Conservation (phyloP, 163 green algal genomes). For the Picocystis sp. region DNA sequence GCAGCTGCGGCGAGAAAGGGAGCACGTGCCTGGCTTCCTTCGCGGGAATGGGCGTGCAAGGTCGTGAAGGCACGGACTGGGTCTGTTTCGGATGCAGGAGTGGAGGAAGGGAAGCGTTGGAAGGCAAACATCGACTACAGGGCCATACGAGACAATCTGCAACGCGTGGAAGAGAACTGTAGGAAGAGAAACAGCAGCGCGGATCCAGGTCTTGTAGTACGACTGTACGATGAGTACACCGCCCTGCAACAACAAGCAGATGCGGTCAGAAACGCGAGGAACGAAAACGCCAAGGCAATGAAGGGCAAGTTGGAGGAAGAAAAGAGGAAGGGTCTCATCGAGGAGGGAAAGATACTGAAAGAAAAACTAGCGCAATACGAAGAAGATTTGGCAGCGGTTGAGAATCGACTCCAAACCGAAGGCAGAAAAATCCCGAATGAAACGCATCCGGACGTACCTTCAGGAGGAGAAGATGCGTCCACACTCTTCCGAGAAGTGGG, state of each 20-base stretch:
- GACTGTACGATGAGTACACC: constrained; percentile 62
- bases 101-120: constrained; percentile 8
- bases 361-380: constrained; percentile 10
- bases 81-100: too few species aligned
- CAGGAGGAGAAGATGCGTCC: constrained; percentile 54
- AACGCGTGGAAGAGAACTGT: constrained; percentile 50
- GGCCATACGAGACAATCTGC: constrained; percentile 69
- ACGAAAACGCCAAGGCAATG: constrained; percentile 72
- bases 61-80: too few species aligned
- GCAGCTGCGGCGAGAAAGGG: too few species aligned
- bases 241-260: constrained; percentile 31
- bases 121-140: constrained; percentile 67
- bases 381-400: constrained; percentile 16
- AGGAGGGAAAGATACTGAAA: constrained; percentile 51
- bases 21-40: too few species aligned
- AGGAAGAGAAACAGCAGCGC: constrained; percentile 36
- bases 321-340: constrained; percentile 42
- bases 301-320: constrained; percentile 81
- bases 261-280: constrained; percentile 45
- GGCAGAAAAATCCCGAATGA: constrained; percentile 82
- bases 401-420: constrained; percentile 67
- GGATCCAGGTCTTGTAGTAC: constrained; percentile 46
- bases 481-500: constrained; percentile 18
- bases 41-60: too few species aligned
- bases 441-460: constrained; percentile 72